These are phyloP conservation scores for Lyophyllum atratum DNA, from an alignment of 768 basidiomycete species.

Conservation along the genomic window DNA sequence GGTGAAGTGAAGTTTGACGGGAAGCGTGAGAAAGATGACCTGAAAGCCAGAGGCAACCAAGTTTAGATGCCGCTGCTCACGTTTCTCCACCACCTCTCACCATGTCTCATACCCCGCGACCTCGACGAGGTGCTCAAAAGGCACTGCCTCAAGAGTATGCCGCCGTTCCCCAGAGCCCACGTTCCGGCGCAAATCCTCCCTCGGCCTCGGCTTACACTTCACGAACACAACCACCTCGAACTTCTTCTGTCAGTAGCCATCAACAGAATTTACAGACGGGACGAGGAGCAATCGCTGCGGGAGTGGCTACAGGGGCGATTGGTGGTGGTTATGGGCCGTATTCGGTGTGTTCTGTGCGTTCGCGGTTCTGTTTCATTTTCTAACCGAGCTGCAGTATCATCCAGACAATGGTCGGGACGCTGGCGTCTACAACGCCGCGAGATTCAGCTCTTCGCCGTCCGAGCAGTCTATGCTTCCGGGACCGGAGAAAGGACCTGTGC, in stretches of 20 bases:
- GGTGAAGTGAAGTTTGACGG: slow-evolving; percentile 1
- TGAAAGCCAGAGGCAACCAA: background rate
- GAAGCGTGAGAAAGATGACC: slow-evolving; percentile 13
- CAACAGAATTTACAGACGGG: slow-evolving; percentile 35
- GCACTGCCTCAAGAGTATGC: slow-evolving; percentile 58
- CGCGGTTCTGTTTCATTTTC: slow-evolving; percentile 4
- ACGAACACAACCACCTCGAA: slow-evolving; percentile 26
- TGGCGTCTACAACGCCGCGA: slow-evolving; percentile 47
- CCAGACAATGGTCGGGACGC: slow-evolving; percentile 46
- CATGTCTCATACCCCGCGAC: slow-evolving; percentile 41
- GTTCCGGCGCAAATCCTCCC: slow-evolving; percentile 25
- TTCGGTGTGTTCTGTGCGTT: slow-evolving; percentile 53
- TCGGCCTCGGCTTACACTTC: slow-evolving; percentile 22
- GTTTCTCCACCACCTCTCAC: slow-evolving; percentile 25
- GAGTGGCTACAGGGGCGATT: slow-evolving; percentile 79
- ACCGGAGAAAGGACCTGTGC: slow-evolving; percentile 33
- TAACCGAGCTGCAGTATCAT: slow-evolving; percentile 50
- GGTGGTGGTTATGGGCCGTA: slow-evolving; percentile 86
- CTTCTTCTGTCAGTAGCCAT: slow-evolving; percentile 23
- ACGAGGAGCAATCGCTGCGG: slow-evolving; percentile 64
- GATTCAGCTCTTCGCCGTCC: slow-evolving; percentile 57
- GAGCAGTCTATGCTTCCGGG: slow-evolving; percentile 35
- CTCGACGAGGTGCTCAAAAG: slow-evolving; percentile 40
- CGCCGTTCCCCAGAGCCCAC: slow-evolving; percentile 66
- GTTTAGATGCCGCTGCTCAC: slow-evolving; percentile 14